Percentiles rank a stretch among this genome's conserved stretches.
These are phyloP conservation scores for Dendrocalamus sinicus DNA, from an alignment of 176 grass and related monocot genomes.

Conservation along the genomic window DNA sequence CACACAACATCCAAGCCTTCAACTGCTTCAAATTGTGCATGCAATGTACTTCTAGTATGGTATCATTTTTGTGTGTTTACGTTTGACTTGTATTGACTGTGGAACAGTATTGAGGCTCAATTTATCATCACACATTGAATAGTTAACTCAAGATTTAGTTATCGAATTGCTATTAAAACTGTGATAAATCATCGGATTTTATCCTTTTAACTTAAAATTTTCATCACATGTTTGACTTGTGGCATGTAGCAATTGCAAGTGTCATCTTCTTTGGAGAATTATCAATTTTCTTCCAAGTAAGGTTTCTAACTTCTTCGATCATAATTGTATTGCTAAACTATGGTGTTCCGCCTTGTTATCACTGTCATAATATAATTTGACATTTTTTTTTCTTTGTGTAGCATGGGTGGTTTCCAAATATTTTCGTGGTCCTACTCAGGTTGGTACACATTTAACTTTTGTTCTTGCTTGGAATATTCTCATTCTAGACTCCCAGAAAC, in stretches of 20 bases:
- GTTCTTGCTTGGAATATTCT: conserved; percentile 15
- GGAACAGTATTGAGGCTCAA: not conserved
- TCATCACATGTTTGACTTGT: conserved; percentile 29
- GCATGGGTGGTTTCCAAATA: conserved; percentile 57
- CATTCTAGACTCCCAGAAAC: conserved; percentile 18
- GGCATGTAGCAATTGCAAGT: conserved; percentile 62
- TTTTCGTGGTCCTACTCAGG: conserved; percentile 64
- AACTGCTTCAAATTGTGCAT: not conserved
- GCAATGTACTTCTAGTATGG: not conserved
- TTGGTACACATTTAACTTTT: conserved; percentile 30
- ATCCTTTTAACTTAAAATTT: conserved; percentile 2
- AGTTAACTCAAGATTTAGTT: not conserved
- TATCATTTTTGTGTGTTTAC: conserved; percentile 10
- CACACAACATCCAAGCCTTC: not conserved
- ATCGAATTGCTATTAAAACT: not conserved
- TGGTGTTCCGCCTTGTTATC: not conserved
- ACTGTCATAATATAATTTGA: not conserved
- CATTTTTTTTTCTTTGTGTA: conserved; percentile 39
- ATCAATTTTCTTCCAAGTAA: conserved; percentile 53
- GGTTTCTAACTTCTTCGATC: not conserved
- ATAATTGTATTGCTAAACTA: conserved; percentile 16
- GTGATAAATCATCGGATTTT: conserved; percentile 30
- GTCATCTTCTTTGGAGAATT: conserved; percentile 62
- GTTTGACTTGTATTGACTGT: not conserved
- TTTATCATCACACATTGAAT: not conserved